Percentiles rank a stretch among this genome's conserved stretches.
Conservation (phyloP, 2,329 filamentous ascomycete genomes). For the Aspergillus hiratsukae region DNA sequence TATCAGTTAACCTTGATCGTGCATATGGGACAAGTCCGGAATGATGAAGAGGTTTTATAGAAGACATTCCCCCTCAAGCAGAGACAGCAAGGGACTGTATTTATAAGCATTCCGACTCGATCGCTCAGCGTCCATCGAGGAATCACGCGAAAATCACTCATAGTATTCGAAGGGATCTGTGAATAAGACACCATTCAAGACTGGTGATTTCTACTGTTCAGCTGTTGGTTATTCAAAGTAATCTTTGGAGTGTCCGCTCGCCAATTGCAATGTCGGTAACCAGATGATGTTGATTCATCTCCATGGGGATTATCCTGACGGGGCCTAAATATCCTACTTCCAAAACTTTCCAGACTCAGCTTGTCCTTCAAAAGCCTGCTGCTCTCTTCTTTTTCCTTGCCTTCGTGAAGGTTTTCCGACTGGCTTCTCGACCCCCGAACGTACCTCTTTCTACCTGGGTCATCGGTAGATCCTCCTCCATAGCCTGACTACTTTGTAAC, state of each 20-base stretch:
- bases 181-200: neutral
- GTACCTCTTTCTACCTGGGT: conserved; percentile 38
- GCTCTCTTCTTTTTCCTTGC: conserved; percentile 37
- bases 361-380: conserved; percentile 34
- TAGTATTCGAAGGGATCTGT: neutral
- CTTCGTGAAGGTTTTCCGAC: conserved; percentile 24
- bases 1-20: neutral
- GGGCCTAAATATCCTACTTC: too few species aligned
- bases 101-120: neutral
- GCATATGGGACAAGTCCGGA: neutral
- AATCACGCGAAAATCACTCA: neutral
- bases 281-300: neutral
- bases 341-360: neutral
- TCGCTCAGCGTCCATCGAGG: neutral
- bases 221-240: neutral
- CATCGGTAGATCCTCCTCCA: conserved; percentile 32
- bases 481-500: conserved; percentile 33
- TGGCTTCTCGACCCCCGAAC: conserved; percentile 34
- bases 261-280: neutral
- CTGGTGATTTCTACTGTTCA: neutral
- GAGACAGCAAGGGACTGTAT: neutral
- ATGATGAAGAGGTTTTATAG: neutral
- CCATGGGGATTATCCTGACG: neutral
- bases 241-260: neutral
- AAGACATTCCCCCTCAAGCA: neutral